Conservation (phyloP, 352 stramenopile species). For the Phytophthora boehmeriae region DNA sequence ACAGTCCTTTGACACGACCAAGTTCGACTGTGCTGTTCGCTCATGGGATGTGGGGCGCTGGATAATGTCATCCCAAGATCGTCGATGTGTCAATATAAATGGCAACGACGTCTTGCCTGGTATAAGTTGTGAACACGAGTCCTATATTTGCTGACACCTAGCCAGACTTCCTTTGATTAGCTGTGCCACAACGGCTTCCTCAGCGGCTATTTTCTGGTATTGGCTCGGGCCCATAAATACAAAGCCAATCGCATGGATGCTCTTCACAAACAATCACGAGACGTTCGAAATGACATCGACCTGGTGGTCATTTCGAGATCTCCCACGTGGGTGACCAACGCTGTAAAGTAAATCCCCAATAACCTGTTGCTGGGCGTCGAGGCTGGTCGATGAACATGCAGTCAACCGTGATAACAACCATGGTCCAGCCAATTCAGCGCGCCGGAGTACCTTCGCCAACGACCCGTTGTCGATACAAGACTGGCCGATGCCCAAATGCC, state of each 20-base stretch:
- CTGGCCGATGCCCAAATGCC: constrained; percentile 69
- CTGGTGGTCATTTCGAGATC: constrained; percentile 29
- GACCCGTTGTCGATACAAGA: constrained; percentile 81
- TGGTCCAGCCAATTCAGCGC: neutral
- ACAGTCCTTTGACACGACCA: too few species aligned
- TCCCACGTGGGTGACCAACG: constrained; percentile 8
- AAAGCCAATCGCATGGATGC: constrained; percentile 8
- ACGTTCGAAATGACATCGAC: neutral
- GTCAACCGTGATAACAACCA: constrained; percentile 6
- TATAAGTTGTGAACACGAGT: too few species aligned
- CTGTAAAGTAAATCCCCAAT: neutral
- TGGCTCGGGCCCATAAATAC: neutral
- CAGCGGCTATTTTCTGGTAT: constrained; percentile 32
- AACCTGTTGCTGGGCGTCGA: neutral
- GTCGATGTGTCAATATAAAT: neutral
- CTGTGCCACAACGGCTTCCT: constrained; percentile 22
- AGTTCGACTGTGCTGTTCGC: neutral
- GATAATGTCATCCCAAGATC: neutral
- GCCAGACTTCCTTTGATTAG: constrained; percentile 10
- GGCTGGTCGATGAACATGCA: constrained; percentile 16
- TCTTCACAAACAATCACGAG: constrained; percentile 8
- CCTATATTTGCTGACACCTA: constrained; percentile 31
- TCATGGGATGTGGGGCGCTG: neutral
- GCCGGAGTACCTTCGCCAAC: neutral
- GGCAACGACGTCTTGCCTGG: neutral